A percentile compares a stretch with the other conserved stretches of the same genome.
These are phyloP conservation scores for Calonectria hawksworthii DNA, from an alignment of 2,329 filamentous ascomycete species.

Conservation along the genomic window DNA sequence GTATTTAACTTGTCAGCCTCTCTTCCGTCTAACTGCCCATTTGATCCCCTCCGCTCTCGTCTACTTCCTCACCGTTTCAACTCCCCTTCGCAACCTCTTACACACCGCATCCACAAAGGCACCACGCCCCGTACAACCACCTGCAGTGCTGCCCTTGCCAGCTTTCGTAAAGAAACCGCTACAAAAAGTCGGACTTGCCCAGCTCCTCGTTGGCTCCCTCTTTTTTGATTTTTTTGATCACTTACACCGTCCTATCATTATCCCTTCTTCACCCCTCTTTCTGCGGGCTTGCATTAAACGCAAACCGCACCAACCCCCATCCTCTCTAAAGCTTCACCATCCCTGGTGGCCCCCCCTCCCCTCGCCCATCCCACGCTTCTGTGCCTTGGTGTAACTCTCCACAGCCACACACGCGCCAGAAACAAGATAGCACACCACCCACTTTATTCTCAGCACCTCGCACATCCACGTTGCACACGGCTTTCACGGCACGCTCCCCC, in stretches of 20 bases:
- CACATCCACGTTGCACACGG: slow-evolving; percentile 14
- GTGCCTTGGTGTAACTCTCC: slow-evolving; percentile 3
- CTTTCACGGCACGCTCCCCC: slow-evolving; percentile 24
- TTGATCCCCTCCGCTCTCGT: slow-evolving; percentile 4
- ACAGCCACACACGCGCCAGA: not conserved
- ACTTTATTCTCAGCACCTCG: slow-evolving; percentile 4
- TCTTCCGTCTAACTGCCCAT: slow-evolving; percentile 8
- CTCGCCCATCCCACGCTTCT: not conserved
- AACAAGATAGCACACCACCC: slow-evolving; percentile 12
- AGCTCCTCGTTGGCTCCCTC: slow-evolving; percentile 3
- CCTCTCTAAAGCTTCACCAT: slow-evolving; percentile 5
- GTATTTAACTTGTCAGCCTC: slow-evolving; percentile 29
- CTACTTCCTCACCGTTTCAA: not conserved
- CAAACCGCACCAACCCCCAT: slow-evolving; percentile 1
- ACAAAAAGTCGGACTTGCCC: not conserved
- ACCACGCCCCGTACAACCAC: not conserved
- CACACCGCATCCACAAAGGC: not conserved
- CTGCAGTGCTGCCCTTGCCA: not conserved
- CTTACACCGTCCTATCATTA: not conserved
- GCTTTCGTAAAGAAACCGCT: slow-evolving; percentile 1
- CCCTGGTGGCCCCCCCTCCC: not conserved
- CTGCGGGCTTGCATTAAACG: slow-evolving; percentile 8
- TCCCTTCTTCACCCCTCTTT: not conserved
- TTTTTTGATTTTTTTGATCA: slow-evolving; percentile 3
- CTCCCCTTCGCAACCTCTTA: not conserved